A percentile compares a stretch with the other conserved stretches of the same genome.
phyloP scores from a whole-genome alignment of 768 basidiomycete species.

The Rhizopogon sp. region DNA sequence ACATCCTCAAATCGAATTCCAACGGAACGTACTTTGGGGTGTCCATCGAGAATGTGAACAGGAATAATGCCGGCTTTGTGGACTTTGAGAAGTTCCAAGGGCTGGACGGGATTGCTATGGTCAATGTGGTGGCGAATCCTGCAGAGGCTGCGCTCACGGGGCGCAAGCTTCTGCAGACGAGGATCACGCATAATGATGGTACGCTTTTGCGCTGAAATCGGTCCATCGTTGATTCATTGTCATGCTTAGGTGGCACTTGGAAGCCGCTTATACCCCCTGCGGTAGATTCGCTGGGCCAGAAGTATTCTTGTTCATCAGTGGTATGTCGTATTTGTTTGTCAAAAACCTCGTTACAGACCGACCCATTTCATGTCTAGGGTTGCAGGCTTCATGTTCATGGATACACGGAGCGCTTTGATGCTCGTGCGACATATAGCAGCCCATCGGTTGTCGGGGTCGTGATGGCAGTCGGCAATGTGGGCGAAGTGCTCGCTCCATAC shows the following conservation, averaged over 20 bases:
- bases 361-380: conserved; percentile 38
- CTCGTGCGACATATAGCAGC: conserved; percentile 89
- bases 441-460: conserved; percentile 89
- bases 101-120: conserved; percentile 90
- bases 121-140: conserved; percentile 86
- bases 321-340: conserved; percentile 33
- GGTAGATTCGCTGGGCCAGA: conserved; percentile 66
- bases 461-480: conserved; percentile 96
- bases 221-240: background rate
- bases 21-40: conserved; percentile 97
- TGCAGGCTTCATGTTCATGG: conserved; percentile 92
- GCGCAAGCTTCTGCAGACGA: conserved; percentile 70
- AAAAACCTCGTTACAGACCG: background rate
- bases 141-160: conserved; percentile 66
- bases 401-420: conserved; percentile 89
- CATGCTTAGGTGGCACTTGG: conserved; percentile 72
- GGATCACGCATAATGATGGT: conserved; percentile 98
- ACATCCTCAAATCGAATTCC: conserved; percentile 92
- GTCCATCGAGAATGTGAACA: conserved; percentile 83
- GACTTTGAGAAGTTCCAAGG: conserved; percentile 99
- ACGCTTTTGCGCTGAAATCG: conserved; percentile 14
- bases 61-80: conserved; percentile 82
- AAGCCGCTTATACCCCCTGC: conserved; percentile 72
- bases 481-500: conserved; percentile 75
- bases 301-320: conserved; percentile 65